Evolutionary conservation across 352 stramenopile species (phyloP), one percentile per base, ranked within the genome.

Genomic region (Globisporangium paroecandrum): DNA sequence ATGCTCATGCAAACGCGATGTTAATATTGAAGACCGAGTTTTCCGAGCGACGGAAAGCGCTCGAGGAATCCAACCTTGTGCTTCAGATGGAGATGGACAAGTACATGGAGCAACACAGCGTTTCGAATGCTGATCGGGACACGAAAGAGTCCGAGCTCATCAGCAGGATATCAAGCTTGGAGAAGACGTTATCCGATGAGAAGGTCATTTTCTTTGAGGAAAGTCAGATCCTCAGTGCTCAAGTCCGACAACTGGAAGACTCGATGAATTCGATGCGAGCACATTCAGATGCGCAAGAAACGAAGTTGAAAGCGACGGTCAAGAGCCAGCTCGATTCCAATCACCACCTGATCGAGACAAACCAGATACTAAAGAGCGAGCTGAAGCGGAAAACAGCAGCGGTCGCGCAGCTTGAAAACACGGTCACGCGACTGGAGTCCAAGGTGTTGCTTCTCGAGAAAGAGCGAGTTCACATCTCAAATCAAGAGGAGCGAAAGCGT

Each of bases 391-490:
- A 77, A 43, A 41, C 66, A 20, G 57, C 72, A 0, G 47, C 18
- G 1, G 69, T 75, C 1, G 34, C 58, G 34, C 63, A 66, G 27
- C 72, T 89, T 20, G 75, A 89, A 56, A 68, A 64, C 53, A 57
- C 66, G n/a, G 59, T 61, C 0, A 79, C 72, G 5, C 70, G 71
- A 2, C 67, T 90, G 1, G 80, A 89, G 54, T 89, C 81, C 3
- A 81, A 74, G 55, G 63, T 85, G 13, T 9, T 75, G 9, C 36
- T 83, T n/a, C 69, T 88, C 7, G 79, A 89, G 57, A 82, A 78
- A 47, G 79, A 89, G 56, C 78, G 77, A 0, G 66, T 62, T 53
- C 78, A 87, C 27, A 72, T 75, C 43, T 72, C 68, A 12, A 68
- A 43, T 2, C 67, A 84, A 59, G 75, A 83, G 25, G 69, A 79